A percentile compares a stretch with the other conserved stretches of the same genome.
These are phyloP conservation scores for Apiospora hydei DNA, from an alignment of 2,329 filamentous ascomycete genomes.

Conservation along the genomic window DNA sequence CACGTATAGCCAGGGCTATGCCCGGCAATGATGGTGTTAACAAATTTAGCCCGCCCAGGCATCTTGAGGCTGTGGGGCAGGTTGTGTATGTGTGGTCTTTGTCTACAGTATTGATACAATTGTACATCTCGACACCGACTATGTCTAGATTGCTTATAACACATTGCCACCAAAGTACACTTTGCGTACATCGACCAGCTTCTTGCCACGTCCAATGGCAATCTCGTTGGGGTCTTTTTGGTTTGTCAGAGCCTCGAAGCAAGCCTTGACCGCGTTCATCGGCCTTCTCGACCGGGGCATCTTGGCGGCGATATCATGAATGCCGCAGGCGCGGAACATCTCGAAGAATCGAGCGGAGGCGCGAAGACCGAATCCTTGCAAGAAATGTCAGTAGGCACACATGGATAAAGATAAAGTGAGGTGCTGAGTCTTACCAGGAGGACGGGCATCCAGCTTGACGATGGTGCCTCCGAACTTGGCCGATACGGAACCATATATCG, in stretches of 20 bases:
- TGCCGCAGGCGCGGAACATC: constrained; percentile 86
- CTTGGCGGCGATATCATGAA: constrained; percentile 83
- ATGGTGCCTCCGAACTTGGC: constrained; percentile 89
- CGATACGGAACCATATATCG: constrained; percentile 85
- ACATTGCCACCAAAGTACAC: constrained; percentile 92
- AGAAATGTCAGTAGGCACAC: constrained; percentile 20
- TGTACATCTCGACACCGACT: constrained; percentile 8
- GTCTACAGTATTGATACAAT: constrained; percentile 23
- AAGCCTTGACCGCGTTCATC: constrained; percentile 97
- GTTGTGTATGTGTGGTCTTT: constrained; percentile 6
- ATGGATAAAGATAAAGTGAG: background rate
- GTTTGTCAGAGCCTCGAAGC: constrained; percentile 80
- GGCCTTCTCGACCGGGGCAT: constrained; percentile 90
- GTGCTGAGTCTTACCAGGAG: constrained; percentile 73
- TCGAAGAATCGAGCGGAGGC: constrained; percentile 93
- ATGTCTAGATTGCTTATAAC: constrained; percentile 50
- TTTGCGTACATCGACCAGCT: constrained; percentile 94
- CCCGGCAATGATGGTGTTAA: background rate
- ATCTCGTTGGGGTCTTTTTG: constrained; percentile 91
- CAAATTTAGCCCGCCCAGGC: background rate
- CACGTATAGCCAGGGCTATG: background rate
- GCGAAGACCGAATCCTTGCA: constrained; percentile 87
- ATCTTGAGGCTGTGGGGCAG: background rate
- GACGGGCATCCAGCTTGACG: constrained; percentile 80
- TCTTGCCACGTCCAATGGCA: constrained; percentile 87